phyloP scores from a whole-genome alignment of 345 rosid genomes.

The Citropsis articulata region DNA sequence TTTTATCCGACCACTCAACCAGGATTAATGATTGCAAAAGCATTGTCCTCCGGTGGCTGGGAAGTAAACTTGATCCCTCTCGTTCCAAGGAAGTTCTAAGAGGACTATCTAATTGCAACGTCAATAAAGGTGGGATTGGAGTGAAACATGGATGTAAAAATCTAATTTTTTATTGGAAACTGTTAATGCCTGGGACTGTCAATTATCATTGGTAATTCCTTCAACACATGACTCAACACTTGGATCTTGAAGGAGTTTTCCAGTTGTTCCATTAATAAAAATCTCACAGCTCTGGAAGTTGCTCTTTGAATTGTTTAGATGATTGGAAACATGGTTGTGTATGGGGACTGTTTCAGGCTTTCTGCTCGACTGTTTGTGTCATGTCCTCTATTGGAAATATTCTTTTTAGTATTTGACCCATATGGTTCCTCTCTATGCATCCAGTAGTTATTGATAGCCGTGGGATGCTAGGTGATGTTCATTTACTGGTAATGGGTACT shows the following conservation, averaged over 20 bases:
- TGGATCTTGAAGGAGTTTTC: neutral
- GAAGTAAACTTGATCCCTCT: constrained; percentile 64
- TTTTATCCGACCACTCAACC: constrained; percentile 51
- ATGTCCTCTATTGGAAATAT: neutral
- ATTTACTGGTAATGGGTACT: neutral
- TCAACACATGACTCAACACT: neutral
- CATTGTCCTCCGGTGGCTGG: constrained; percentile 80
- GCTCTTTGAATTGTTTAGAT: neutral
- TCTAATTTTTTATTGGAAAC: neutral
- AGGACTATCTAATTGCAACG: constrained; percentile 80
- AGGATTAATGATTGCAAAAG: constrained; percentile 69
- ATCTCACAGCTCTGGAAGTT: neutral
- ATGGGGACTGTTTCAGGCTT: neutral
- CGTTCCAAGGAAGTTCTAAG: constrained; percentile 75
- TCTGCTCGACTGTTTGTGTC: neutral
- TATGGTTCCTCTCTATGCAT: neutral
- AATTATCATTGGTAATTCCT: neutral
- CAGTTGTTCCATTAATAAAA: neutral
- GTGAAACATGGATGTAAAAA: neutral
- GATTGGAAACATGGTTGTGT: neutral
- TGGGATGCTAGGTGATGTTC: neutral
- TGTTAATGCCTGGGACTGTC: neutral
- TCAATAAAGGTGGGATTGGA: constrained; percentile 64
- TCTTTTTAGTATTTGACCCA: neutral
- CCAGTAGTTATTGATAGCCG: neutral